Conservation (phyloP, 73 alveolate genomes). For the Paraurostyla sp. region DNA sequence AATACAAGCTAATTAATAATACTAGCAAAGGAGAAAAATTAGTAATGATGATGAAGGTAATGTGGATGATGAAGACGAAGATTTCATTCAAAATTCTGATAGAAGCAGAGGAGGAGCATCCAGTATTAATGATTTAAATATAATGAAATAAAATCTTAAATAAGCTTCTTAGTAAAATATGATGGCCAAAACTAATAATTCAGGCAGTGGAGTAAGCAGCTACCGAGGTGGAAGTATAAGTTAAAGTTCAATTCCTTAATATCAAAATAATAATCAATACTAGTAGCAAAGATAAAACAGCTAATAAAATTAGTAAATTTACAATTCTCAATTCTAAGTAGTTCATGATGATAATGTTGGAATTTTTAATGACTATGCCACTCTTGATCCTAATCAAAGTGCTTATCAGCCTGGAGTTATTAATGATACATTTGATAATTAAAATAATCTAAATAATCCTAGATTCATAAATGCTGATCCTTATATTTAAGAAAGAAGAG, state of each 20-base stretch:
- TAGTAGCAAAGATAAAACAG: background rate
- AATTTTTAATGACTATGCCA: conserved; percentile 9
- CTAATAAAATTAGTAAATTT: too few relatives aligned
- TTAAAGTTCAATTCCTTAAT: background rate
- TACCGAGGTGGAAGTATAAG: background rate
- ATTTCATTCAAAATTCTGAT: background rate
- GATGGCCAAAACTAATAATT: background rate
- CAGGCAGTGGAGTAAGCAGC: background rate
- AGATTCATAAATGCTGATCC: background rate
- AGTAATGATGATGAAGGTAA: background rate
- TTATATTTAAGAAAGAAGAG: conserved; percentile 24
- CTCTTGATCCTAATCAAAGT: background rate
- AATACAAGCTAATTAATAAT: background rate
- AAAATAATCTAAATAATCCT: background rate
- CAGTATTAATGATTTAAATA: background rate
- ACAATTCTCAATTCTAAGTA: background rate
- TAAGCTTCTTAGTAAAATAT: conserved; percentile 15
- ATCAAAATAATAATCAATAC: background rate
- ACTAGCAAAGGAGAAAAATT: background rate
- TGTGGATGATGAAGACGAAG: conserved; percentile 45
- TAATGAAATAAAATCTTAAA: conserved; percentile 19
- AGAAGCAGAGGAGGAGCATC: conserved; percentile 40
- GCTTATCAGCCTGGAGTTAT: too few relatives aligned
- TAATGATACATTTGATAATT: too few relatives aligned
- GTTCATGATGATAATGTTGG: conserved; percentile 40